Evolutionary conservation across 306 rosid genomes (phyloP).

Genomic region (Pyrus betulifolia): DNA sequence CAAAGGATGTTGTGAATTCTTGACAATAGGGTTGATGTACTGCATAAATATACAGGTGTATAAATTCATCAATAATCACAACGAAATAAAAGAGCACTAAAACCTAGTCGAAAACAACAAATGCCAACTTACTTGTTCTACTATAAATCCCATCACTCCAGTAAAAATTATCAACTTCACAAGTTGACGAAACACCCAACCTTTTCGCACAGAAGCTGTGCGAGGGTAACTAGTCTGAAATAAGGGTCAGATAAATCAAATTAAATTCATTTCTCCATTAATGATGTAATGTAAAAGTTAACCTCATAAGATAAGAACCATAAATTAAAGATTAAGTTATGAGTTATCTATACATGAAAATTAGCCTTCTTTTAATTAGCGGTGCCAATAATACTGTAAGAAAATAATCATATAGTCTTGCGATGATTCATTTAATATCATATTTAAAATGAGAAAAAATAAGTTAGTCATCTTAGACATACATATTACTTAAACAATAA

Average conservation of each 20-base stretch:
- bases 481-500: neutral
- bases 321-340: no score
- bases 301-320: no score
- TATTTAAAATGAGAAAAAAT: no score
- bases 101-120: slow-evolving; percentile 2
- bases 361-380: neutral
- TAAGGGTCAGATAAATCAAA: neutral
- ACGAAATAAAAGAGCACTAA: neutral
- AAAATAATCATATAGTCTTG: no score
- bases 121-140: slow-evolving; percentile 68
- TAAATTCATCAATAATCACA: slow-evolving; percentile 6
- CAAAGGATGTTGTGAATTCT: slow-evolving; percentile 92
- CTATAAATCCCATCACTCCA: slow-evolving; percentile 95
- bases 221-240: slow-evolving; percentile 85
- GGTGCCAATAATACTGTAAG: no score
- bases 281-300: neutral
- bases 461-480: no score
- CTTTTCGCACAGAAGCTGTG: slow-evolving; percentile 62
- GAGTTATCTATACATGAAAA: no score
- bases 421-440: no score
- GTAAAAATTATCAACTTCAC: slow-evolving; percentile 80
- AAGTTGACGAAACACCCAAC: slow-evolving; percentile 86
- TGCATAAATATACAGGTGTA: slow-evolving; percentile 42
- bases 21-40: slow-evolving; percentile 91
- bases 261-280: neutral